These are phyloP conservation scores for Rhizoclosmatium globosum DNA, from an alignment of 192 early-diverging fungal species.

Conservation along the genomic window DNA sequence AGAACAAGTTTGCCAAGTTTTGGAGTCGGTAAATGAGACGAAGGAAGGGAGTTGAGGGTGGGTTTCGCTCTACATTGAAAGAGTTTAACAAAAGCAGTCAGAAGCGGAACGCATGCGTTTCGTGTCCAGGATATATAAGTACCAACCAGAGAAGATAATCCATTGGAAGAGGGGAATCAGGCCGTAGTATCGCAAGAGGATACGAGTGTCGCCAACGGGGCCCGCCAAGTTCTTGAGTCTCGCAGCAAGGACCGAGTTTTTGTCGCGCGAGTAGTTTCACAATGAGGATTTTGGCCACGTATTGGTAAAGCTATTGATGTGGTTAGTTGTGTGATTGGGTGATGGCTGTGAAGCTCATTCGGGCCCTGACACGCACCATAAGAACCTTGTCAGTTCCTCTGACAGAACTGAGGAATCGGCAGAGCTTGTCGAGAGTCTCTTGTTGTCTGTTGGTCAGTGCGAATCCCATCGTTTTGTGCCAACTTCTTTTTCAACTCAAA, in stretches of 20 bases:
- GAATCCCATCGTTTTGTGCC: not conserved
- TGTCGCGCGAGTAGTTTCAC: slow-evolving; percentile 74
- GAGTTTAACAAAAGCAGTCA: not conserved
- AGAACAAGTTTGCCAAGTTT: slow-evolving; percentile 84
- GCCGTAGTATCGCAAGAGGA: slow-evolving; percentile 81
- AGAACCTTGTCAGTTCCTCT: slow-evolving; percentile 77
- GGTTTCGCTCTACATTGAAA: slow-evolving; percentile 73
- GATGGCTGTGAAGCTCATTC: not conserved
- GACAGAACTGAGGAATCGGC: slow-evolving; percentile 51
- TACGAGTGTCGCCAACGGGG: slow-evolving; percentile 91
- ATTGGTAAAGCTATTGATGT: slow-evolving; percentile 81
- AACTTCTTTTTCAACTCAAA: slow-evolving; percentile 29
- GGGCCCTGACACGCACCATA: slow-evolving; percentile 52
- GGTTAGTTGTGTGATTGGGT: not conserved
- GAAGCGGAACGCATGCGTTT: not conserved
- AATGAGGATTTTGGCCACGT: slow-evolving; percentile 88
- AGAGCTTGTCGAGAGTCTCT: slow-evolving; percentile 51
- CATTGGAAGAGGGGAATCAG: slow-evolving; percentile 89
- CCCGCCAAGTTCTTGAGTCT: slow-evolving; percentile 81
- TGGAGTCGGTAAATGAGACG: slow-evolving; percentile 83
- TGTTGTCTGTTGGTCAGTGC: slow-evolving; percentile 48
- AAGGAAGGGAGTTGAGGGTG: slow-evolving; percentile 68
- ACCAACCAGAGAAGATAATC: slow-evolving; percentile 58
- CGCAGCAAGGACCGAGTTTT: slow-evolving; percentile 65
- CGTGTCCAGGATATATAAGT: no score